These are phyloP conservation scores for Leishmania braziliensis DNA, from an alignment of 208 protist genomes.

Conservation along the genomic window DNA sequence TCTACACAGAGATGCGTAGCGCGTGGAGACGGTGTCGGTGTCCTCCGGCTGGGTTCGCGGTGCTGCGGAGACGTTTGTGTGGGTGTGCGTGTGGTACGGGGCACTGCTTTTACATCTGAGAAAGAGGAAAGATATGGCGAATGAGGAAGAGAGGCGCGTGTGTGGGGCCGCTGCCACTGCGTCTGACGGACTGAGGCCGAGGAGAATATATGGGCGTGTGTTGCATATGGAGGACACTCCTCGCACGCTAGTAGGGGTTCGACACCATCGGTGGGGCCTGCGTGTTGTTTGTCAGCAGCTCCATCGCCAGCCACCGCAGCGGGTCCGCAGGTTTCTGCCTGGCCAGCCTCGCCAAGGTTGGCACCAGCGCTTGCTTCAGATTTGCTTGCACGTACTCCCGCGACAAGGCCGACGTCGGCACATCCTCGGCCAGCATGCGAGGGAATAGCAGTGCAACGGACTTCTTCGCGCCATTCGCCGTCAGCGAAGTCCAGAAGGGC, in stretches of 20 bases:
- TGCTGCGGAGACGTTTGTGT: neutral
- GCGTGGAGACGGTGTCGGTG: neutral
- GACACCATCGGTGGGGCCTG: slow-evolving; percentile 72
- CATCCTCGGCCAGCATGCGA: slow-evolving; percentile 74
- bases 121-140: neutral
- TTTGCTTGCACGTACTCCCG: slow-evolving; percentile 86
- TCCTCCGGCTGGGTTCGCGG: neutral
- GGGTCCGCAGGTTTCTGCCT: slow-evolving; percentile 86
- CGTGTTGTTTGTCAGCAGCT: slow-evolving; percentile 81
- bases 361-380: slow-evolving; percentile 81
- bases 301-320: slow-evolving; percentile 85
- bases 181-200: neutral
- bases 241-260: neutral
- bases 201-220: neutral
- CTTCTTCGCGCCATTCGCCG: slow-evolving; percentile 42
- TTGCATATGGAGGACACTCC: neutral
- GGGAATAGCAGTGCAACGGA: slow-evolving; percentile 76
- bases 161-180: neutral
- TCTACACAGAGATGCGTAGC: neutral
- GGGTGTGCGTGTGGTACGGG: neutral
- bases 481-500: slow-evolving; percentile 39
- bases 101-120: neutral
- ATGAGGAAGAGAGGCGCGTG: neutral
- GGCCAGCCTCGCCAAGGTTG: slow-evolving; percentile 82
- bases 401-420: slow-evolving; percentile 55